A percentile compares a stretch with the other conserved stretches of the same genome.
Evolutionary conservation across 2,329 filamentous ascomycete genomes (phyloP).

Genomic region (Coniella vitis): DNA sequence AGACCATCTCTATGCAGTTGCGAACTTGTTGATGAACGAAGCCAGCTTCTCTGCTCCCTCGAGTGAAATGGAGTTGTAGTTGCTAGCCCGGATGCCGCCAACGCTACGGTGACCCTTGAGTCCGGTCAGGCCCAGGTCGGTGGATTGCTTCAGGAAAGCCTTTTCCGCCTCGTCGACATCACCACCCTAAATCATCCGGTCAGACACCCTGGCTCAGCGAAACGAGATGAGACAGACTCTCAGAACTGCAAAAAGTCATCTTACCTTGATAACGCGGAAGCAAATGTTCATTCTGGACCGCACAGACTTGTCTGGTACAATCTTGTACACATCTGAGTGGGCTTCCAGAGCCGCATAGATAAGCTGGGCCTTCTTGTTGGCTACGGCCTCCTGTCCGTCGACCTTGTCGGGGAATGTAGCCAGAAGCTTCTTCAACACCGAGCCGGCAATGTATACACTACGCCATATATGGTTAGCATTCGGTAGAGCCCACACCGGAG

Average conservation of each 20-base stretch:
- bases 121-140: conserved; percentile 63
- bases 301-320: conserved; percentile 68
- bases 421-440: conserved; percentile 74
- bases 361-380: conserved; percentile 65
- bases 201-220: neutral
- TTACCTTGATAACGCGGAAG: conserved; percentile 61
- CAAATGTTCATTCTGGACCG: conserved; percentile 94
- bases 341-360: conserved; percentile 75
- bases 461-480: neutral
- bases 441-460: conserved; percentile 82
- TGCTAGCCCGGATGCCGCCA: conserved; percentile 77
- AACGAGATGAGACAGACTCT: neutral
- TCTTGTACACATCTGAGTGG: conserved; percentile 62
- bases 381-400: conserved; percentile 66
- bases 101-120: conserved; percentile 86
- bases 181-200: conserved; percentile 30
- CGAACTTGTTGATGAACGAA: conserved; percentile 52
- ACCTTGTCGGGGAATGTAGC: conserved; percentile 60
- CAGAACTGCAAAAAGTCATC: conserved; percentile 1
- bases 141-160: conserved; percentile 67
- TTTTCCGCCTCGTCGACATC: conserved; percentile 67
- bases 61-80: conserved; percentile 78
- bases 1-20: conserved; percentile 26
- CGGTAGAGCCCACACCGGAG: neutral
- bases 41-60: conserved; percentile 62